These are phyloP conservation scores for Platanthera zijinensis DNA, from an alignment of 106 monocot genomes.

Conservation along the genomic window DNA sequence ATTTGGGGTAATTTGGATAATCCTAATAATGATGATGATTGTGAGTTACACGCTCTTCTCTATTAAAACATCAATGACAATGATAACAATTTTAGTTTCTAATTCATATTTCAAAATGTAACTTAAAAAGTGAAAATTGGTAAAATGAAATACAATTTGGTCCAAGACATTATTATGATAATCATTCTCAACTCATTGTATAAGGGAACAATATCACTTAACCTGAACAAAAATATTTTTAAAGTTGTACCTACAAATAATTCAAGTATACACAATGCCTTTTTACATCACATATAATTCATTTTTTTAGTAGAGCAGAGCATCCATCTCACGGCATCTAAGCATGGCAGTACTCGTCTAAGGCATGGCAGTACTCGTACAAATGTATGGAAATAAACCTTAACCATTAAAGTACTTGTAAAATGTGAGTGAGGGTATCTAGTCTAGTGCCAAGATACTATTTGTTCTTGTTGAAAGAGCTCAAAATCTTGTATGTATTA, in stretches of 20 bases:
- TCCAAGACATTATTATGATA: background rate
- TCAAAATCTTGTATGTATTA: no score
- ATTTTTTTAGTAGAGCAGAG: background rate
- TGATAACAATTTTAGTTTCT: background rate
- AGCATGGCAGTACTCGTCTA: background rate
- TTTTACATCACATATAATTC: background rate
- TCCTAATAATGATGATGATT: background rate
- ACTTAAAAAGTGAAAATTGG: background rate
- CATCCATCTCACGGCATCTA: background rate
- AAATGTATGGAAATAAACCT: background rate
- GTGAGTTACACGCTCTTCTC: background rate
- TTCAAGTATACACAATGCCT: background rate
- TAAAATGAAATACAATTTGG: background rate
- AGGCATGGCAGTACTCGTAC: no score
- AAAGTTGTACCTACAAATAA: background rate
- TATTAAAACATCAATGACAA: background rate
- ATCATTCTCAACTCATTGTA: background rate
- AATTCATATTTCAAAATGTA: background rate
- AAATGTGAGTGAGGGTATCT: background rate
- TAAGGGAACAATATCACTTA: background rate
- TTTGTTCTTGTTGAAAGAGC: no score
- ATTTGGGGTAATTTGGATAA: background rate
- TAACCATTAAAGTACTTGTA: background rate
- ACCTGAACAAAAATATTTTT: background rate
- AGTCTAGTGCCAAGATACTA: background rate